Conservation (phyloP, 768 basidiomycete species). For the Boletus speciosus region DNA sequence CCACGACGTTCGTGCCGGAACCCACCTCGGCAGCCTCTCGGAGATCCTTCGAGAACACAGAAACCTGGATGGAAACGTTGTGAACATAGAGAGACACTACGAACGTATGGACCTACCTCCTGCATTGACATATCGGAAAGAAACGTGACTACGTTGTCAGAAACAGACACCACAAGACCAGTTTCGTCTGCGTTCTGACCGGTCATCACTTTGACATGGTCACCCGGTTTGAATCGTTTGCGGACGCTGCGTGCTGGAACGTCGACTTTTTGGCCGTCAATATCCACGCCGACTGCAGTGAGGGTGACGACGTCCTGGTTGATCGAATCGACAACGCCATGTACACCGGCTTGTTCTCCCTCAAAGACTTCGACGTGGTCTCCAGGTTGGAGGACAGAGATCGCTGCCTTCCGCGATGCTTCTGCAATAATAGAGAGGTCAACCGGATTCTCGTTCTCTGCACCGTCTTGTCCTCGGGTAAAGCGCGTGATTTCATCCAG, state of each 20-base stretch:
- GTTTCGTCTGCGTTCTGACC: constrained; percentile 95
- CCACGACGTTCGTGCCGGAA: constrained; percentile 83
- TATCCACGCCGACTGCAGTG: constrained; percentile 72
- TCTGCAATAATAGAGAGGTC: constrained; percentile 92
- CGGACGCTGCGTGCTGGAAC: constrained; percentile 84
- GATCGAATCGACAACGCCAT: constrained; percentile 90
- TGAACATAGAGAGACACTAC: neutral
- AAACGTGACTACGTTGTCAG: constrained; percentile 91
- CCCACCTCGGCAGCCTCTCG: constrained; percentile 97
- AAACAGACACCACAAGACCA: constrained; percentile 89
- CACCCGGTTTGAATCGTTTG: constrained; percentile 94
- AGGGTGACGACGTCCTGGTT: constrained; percentile 83
- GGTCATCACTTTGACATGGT: constrained; percentile 97
- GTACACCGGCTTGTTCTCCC: constrained; percentile 91
- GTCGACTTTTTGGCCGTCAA: constrained; percentile 84
- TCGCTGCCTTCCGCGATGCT: constrained; percentile 86
- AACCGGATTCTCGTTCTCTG: constrained; percentile 63
- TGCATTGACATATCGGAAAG: constrained; percentile 96
- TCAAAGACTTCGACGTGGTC: constrained; percentile 98
- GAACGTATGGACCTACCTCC: constrained; percentile 55
- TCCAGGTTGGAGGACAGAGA: constrained; percentile 92
- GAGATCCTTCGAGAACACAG: constrained; percentile 95
- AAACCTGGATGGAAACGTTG: constrained; percentile 53
- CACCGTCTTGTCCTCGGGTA: constrained; percentile 69
- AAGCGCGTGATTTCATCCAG: constrained; percentile 96